Base-by-base conservation (phyloP, 23 red algal species). In the Gracilaria vermiculophylla region DNA sequence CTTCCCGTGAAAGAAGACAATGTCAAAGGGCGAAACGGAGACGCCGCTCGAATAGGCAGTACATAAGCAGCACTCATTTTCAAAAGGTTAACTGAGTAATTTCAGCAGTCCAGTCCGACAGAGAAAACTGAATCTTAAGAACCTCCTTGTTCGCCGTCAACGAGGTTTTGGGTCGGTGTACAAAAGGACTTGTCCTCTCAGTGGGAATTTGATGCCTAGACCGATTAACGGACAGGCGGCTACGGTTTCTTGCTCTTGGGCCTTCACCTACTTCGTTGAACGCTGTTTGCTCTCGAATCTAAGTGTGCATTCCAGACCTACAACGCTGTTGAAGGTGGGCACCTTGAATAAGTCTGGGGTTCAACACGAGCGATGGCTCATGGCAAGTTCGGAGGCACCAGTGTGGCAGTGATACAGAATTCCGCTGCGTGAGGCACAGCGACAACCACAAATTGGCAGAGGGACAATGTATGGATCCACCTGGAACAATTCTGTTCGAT, bases 31-130 rank as follows among this genome's bases (percentile, higher is more conserved):
- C 47, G 40, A 24, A 45, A 70, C 19, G 67, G 21, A 9, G 40
- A 29, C 32, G 84, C 28, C 31, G 41, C 32, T 43, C 51, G 40
- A 34, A 88, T 76, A 15, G 84, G 84, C 24, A 88, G n/a, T 12
- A 88, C 84, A 40, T 88, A 88, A 4, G 84, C 84, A 14, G 82
- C 15, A 55, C 65, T 76, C 82, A 87, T 87, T 16, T 16, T 82
- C 33, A 8, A 70, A 70, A n/a, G 64, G 3, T 19, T 12, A 12
- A 8, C 43, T 47, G 43, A 8, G 12, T 47, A 5, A 8, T 8
- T 8, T 47, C 6, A 5, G 6, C 43, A 12, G 5, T 47, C 43
- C 43, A 47, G 12, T 12, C 12, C 43, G 6, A 12, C 5, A 47
- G 12, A 12, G 43, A 47, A 47, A 47, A 47, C 6, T 8, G 5